Conservation (phyloP, 495 filamentous ascomycete species). For the Aspergillus ostianus region DNA sequence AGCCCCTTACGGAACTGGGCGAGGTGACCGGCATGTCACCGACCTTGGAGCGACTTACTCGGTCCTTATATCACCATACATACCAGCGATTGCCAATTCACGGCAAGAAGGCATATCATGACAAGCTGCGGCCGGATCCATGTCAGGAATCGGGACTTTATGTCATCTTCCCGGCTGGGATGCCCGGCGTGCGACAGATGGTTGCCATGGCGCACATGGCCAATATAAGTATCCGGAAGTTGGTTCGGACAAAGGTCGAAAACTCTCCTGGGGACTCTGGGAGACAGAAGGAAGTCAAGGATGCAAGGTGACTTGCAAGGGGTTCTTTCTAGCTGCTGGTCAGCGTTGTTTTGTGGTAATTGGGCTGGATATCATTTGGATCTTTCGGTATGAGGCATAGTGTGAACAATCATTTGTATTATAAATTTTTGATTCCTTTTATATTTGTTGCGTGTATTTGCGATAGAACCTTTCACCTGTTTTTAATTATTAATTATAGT, state of each 20-base stretch:
- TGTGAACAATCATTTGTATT: no score
- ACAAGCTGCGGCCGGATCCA: conserved; percentile 40
- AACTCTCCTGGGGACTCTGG: background rate
- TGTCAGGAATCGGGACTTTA: conserved; percentile 32
- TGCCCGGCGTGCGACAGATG: conserved; percentile 31
- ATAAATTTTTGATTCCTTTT: no score
- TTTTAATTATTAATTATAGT: no score
- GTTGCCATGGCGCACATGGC: conserved; percentile 40
- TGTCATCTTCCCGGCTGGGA: conserved; percentile 35
- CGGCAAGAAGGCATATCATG: conserved; percentile 45
- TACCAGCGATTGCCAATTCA: conserved; percentile 33
- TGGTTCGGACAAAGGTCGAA: conserved; percentile 3
- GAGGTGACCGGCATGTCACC: conserved; percentile 32
- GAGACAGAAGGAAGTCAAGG: background rate
- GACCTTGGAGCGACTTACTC: conserved; percentile 25
- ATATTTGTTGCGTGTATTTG: no score
- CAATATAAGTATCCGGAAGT: conserved; percentile 16
- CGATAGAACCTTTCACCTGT: no score
- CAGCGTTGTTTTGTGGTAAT: background rate
- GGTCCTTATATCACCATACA: conserved; percentile 27
- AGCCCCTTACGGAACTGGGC: conserved; percentile 31
- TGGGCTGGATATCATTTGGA: no score
- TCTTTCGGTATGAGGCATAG: no score
- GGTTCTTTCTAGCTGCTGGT: background rate
- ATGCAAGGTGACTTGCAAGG: background rate